Percentiles rank a stretch among this genome's conserved stretches.
phyloP scores from a whole-genome alignment of 176 grass and related monocot species.

The Chrysopogon serrulatus region DNA sequence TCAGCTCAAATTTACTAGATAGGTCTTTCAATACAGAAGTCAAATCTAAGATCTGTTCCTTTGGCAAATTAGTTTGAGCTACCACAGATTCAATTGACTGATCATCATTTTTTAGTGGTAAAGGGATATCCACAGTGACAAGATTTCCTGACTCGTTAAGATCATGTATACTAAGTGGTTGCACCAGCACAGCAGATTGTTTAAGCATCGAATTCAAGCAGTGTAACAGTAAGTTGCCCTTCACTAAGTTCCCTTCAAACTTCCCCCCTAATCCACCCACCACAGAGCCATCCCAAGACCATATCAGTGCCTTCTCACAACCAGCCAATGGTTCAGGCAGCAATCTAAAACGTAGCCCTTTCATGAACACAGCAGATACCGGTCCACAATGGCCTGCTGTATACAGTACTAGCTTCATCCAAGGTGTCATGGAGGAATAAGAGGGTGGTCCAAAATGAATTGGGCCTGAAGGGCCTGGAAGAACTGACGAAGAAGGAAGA shows the following conservation, averaged over 20 bases:
- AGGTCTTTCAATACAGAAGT: constrained; percentile 61
- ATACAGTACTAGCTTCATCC: constrained; percentile 98
- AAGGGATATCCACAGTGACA: constrained; percentile 74
- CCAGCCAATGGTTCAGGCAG: constrained; percentile 83
- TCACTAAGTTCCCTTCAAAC: constrained; percentile 96
- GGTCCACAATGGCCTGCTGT: constrained; percentile 71
- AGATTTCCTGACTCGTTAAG: constrained; percentile 66
- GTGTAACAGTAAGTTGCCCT: constrained; percentile 85
- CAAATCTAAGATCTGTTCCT: constrained; percentile 53
- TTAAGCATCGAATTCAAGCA: constrained; percentile 93
- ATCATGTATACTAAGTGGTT: constrained; percentile 81
- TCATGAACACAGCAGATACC: constrained; percentile 85
- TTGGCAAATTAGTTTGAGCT: constrained; percentile 41
- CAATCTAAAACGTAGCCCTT: constrained; percentile 80
- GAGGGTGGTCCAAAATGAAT: constrained; percentile 93
- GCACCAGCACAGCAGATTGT: constrained; percentile 86
- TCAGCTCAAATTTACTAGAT: constrained; percentile 63
- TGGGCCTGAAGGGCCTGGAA: constrained; percentile 74
- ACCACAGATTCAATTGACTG: constrained; percentile 47
- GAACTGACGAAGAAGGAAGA: constrained; percentile 82
- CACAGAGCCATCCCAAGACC: constrained; percentile 91
- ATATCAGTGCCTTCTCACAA: constrained; percentile 90
- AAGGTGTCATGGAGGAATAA: constrained; percentile 92
- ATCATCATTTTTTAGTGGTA: constrained; percentile 82
- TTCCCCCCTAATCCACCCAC: constrained; percentile 84